A percentile compares a stretch with the other conserved stretches of the same genome.
phyloP scores from a whole-genome alignment of 1,284 basidiomycete species.

The Cryptococcus sp. region DNA sequence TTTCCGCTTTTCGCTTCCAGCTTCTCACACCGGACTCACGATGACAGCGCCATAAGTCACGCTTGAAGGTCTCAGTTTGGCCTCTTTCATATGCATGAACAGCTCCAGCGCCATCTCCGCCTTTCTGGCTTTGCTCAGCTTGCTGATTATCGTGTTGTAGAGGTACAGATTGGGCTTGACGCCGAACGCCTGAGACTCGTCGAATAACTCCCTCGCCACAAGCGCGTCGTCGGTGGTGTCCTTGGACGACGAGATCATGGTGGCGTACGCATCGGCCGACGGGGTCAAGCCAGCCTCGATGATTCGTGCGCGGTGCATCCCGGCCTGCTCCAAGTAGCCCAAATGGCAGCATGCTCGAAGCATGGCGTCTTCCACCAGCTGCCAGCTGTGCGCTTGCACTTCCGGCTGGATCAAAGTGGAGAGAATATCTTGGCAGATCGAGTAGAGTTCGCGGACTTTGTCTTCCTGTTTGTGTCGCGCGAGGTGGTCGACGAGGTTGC shows the following conservation, averaged over 20 bases:
- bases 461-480: conserved; percentile 65
- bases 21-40: conserved; percentile 51
- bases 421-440: conserved; percentile 67
- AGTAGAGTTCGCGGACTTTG: conserved; percentile 68
- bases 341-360: conserved; percentile 77
- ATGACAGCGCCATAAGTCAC: conserved; percentile 97
- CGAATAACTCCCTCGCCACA: conserved; percentile 78
- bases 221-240: conserved; percentile 92
- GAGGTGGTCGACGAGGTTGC: conserved; percentile 66
- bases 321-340: conserved; percentile 75
- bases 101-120: conserved; percentile 82
- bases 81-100: conserved; percentile 73
- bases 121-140: conserved; percentile 87
- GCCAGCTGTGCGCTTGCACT: conserved; percentile 64
- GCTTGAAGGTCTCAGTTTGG: conserved; percentile 67
- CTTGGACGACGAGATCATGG: conserved; percentile 79
- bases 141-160: conserved; percentile 94
- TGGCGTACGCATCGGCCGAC: conserved; percentile 84
- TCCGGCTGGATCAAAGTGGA: conserved; percentile 41
- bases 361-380: conserved; percentile 81
- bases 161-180: conserved; percentile 80
- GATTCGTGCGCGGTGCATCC: conserved; percentile 76
- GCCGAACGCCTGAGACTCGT: conserved; percentile 71
- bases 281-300: conserved; percentile 75
- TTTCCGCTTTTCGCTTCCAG: neutral